Conservation (phyloP, 192 early-diverging fungal species). For the Coemansia pectinata region DNA sequence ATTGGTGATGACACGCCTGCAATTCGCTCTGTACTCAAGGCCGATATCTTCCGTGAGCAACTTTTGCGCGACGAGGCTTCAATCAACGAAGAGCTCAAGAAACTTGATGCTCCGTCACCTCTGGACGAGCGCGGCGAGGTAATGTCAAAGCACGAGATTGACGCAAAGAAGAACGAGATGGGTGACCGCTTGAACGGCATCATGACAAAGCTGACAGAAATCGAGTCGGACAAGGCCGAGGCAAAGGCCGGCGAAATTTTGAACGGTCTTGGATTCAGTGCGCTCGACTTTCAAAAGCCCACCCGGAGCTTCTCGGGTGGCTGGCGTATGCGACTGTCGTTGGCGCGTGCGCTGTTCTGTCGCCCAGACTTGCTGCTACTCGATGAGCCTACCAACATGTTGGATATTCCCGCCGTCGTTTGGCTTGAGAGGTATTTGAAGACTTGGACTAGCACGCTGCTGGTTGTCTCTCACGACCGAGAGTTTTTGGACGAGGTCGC, state of each 20-base stretch:
- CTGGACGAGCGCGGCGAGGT: constrained; percentile 54
- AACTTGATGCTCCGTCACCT: constrained; percentile 35
- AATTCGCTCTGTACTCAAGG: constrained; percentile 85
- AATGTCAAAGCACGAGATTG: constrained; percentile 58
- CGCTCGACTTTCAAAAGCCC: constrained; percentile 72
- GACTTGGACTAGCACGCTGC: constrained; percentile 86
- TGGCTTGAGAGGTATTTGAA: constrained; percentile 96
- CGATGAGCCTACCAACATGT: constrained; percentile 92
- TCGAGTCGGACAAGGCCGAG: constrained; percentile 97
- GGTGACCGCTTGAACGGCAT: constrained; percentile 73
- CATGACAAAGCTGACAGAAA: constrained; percentile 85
- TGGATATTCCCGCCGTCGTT: constrained; percentile 95
- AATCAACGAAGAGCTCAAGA: constrained; percentile 58
- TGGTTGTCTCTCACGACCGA: constrained; percentile 98
- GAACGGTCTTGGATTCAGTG: constrained; percentile 92
- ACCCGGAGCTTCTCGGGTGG: constrained; percentile 98
- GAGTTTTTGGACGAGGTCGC: constrained; percentile 97
- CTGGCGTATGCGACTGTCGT: constrained; percentile 98
- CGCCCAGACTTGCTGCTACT: constrained; percentile 88
- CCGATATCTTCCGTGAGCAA: constrained; percentile 90
- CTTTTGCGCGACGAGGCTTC: constrained; percentile 81
- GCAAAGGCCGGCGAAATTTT: constrained; percentile 93
- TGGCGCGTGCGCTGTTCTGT: constrained; percentile 96
- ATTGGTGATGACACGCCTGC: constrained; percentile 86
- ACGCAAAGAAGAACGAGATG: constrained; percentile 59